Evolutionary conservation across 371 early-diverging fungal genomes (phyloP), one percentile per base, ranked within the genome.

Genomic region (Syncephalis fuscata): DNA sequence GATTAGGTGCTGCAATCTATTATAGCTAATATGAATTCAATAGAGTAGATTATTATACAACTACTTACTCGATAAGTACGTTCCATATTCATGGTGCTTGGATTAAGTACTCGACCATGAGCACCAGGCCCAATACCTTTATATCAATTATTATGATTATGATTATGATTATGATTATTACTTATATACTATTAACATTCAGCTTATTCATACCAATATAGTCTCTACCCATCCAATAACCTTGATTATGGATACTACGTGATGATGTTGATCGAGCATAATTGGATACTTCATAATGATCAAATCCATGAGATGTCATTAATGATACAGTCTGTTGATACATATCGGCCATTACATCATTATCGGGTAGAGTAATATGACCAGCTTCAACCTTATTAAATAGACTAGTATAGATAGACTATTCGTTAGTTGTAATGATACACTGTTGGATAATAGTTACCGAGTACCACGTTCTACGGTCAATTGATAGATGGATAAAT

Each of bases 231-330:
- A 60, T 65, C 88, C 88, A 88, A 59, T 88, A 88, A 0, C 69
- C 62, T 49, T 53, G 65, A 49, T 88, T 88, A 54, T 88, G 88
- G 17, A 50, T 41, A 48, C 80, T 70, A 39, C 75, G 66, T 10
- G 64, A 56, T 3, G 14, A 2, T 3, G 46, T 40, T 16, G 38
- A 36, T 37, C 53, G 50, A 1, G 72, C 72, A 53, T 76, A 86
- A 39, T 65, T 82, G 1, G 84, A 83, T 1, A 88, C 84, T 55
- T 88, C 88, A 55, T 88, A 88, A 42, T 85, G 85, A 0, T 56
- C 11, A 53, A 74, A 76, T 0, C 78, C 79, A 42, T 54, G 51
- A 3, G 49, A 40, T 1, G 46, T 40, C 9, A 68, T 63, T 23
- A 59, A 49, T 36, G 60, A 19, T 2, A 72, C 57, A 2, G 81